These are phyloP conservation scores for Cytospora mali DNA, from an alignment of 2,329 filamentous ascomycete species.

Conservation along the genomic window DNA sequence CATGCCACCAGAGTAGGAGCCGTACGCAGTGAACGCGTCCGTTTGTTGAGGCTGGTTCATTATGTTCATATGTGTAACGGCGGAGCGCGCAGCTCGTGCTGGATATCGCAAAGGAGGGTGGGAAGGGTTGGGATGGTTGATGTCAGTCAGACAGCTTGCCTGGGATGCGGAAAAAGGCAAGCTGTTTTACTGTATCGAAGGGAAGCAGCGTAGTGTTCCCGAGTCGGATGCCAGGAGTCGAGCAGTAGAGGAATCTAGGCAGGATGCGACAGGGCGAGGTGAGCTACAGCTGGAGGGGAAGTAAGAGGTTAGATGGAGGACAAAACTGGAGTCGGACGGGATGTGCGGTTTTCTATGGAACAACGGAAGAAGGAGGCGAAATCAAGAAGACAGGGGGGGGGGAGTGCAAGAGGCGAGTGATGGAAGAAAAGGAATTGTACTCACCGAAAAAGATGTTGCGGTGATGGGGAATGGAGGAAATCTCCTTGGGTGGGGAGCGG, in stretches of 20 bases:
- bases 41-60: conserved; percentile 28
- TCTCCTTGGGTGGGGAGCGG: conserved; percentile 28
- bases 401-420: neutral
- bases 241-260: conserved; percentile 5
- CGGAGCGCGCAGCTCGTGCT: conserved; percentile 7
- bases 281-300: conserved; percentile 20
- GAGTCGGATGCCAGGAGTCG: neutral
- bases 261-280: conserved; percentile 20
- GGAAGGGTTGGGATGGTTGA: too few relatives aligned
- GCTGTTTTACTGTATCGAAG: conserved; percentile 11
- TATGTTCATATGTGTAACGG: conserved; percentile 24
- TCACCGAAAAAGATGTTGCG: conserved; percentile 26
- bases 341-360: conserved; percentile 12
- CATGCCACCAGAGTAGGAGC: conserved; percentile 25
- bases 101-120: neutral
- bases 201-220: neutral
- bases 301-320: conserved; percentile 17
- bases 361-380: conserved; percentile 9
- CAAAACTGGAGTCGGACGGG: conserved; percentile 6
- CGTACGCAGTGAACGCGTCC: conserved; percentile 27
- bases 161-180: conserved; percentile 15
- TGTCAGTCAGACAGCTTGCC: conserved; percentile 19
- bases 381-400: neutral
- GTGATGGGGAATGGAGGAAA: conserved; percentile 27
- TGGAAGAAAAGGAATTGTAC: conserved; percentile 12